Evolutionary conservation across 139 green algal species (phyloP).

Genomic region (Ettlia oleoabundans): DNA sequence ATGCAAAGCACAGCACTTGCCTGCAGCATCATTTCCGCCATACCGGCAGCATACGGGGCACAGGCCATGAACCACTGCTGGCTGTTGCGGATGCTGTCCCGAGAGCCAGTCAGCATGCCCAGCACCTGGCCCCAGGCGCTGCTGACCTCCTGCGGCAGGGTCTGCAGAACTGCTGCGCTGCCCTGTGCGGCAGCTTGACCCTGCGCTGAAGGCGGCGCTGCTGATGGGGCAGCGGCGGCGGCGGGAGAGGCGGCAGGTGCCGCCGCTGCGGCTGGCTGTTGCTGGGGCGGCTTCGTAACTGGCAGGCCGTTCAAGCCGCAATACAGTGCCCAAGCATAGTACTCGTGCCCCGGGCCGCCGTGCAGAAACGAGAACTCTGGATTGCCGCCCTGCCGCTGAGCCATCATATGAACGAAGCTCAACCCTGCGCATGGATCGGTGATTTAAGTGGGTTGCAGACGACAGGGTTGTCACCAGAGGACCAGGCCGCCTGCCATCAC

Average conservation of each 20-base stretch:
- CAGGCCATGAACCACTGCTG: slow-evolving; percentile 90
- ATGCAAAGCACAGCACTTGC: background rate
- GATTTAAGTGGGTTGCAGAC: background rate
- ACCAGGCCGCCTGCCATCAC: too few relatives aligned
- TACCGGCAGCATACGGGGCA: slow-evolving; percentile 57
- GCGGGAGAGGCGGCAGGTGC: background rate
- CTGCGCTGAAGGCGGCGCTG: background rate
- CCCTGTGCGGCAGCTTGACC: too few relatives aligned
- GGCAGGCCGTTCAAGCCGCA: background rate
- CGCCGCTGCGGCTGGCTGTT: background rate
- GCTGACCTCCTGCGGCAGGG: slow-evolving; percentile 39
- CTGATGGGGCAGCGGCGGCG: background rate
- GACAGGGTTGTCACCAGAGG: background rate
- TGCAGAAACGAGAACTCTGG: slow-evolving; percentile 53
- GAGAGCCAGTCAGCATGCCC: slow-evolving; percentile 50
- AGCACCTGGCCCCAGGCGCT: slow-evolving; percentile 52
- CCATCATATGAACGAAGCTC: slow-evolving; percentile 49
- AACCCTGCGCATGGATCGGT: slow-evolving; percentile 17
- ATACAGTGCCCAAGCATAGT: slow-evolving; percentile 40
- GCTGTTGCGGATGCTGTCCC: slow-evolving; percentile 81
- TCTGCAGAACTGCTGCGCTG: background rate
- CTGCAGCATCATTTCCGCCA: slow-evolving; percentile 68
- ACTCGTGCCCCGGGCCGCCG: slow-evolving; percentile 41
- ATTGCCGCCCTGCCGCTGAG: slow-evolving; percentile 38
- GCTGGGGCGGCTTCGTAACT: slow-evolving; percentile 12